Evolutionary conservation across 768 basidiomycete genomes (phyloP).

Genomic region (Naganishia friedmannii): DNA sequence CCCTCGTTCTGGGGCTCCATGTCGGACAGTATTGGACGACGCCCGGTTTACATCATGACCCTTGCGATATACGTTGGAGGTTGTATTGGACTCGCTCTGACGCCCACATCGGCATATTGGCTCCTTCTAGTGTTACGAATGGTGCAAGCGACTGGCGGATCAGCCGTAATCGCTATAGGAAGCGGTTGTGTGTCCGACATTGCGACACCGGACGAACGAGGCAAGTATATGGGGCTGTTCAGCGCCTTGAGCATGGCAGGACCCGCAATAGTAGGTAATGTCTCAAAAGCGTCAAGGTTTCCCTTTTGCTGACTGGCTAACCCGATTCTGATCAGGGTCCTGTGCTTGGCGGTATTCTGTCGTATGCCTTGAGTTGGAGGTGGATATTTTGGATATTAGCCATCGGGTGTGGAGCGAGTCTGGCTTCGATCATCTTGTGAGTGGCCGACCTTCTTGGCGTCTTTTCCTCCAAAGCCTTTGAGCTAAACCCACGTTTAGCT

Average conservation of each 20-base stretch:
- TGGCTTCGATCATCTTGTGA: slow-evolving; percentile 53
- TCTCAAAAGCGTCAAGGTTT: neutral
- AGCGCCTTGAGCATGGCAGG: slow-evolving; percentile 42
- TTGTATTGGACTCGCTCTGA: slow-evolving; percentile 63
- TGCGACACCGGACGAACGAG: slow-evolving; percentile 68
- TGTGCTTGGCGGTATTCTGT: slow-evolving; percentile 57
- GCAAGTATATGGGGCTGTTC: slow-evolving; percentile 69
- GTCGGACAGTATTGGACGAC: slow-evolving; percentile 53
- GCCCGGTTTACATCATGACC: slow-evolving; percentile 57
- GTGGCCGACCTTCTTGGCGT: neutral
- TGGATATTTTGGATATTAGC: slow-evolving; percentile 49
- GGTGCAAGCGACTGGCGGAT: slow-evolving; percentile 73
- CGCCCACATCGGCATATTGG: slow-evolving; percentile 68
- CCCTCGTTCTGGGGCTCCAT: slow-evolving; percentile 66
- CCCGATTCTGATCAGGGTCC: slow-evolving; percentile 52
- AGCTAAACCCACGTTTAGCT: slow-evolving; percentile 17
- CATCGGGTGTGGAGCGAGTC: slow-evolving; percentile 38
- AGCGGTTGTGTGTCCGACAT: slow-evolving; percentile 79
- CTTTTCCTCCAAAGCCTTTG: too few species aligned
- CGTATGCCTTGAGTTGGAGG: slow-evolving; percentile 65
- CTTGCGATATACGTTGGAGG: slow-evolving; percentile 64
- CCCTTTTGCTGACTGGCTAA: slow-evolving; percentile 41
- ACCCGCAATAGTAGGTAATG: slow-evolving; percentile 34
- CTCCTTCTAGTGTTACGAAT: slow-evolving; percentile 74
- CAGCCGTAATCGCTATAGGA: slow-evolving; percentile 74